Evolutionary conservation across 1,284 basidiomycete genomes (phyloP).

Genomic region (Sphaerobolus stellatus): DNA sequence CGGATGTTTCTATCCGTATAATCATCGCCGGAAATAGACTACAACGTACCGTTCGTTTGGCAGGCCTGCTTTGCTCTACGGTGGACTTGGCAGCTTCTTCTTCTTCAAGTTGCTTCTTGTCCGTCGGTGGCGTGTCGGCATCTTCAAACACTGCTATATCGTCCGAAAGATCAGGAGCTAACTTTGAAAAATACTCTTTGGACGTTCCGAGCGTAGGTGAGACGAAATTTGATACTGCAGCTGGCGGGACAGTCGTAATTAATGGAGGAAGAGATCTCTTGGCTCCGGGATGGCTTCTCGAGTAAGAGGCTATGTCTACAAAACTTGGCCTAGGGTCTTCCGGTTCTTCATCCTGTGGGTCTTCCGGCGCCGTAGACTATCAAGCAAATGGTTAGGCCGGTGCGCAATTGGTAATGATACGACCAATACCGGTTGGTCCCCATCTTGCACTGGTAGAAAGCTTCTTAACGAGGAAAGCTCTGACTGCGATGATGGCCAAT

Average conservation of each 20-base stretch:
- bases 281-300: too few species aligned
- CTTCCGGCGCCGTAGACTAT: conserved; percentile 10
- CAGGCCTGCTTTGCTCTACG: not conserved
- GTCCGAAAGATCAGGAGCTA: conserved; percentile 29
- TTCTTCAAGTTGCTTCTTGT: not conserved
- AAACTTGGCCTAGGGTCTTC: not conserved
- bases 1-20: too few species aligned
- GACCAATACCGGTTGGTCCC: conserved; percentile 3
- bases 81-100: not conserved
- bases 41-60: conserved; percentile 6
- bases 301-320: not conserved
- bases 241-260: not conserved
- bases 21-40: too few species aligned
- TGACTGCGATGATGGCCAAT: conserved; percentile 11
- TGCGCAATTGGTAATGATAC: not conserved
- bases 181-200: conserved; percentile 26
- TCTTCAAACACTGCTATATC: conserved; percentile 33
- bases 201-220: not conserved
- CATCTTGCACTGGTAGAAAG: conserved; percentile 2
- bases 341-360: not conserved
- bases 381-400: not conserved
- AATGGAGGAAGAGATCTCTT: not conserved
- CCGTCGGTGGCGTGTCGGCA: not conserved
- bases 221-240: not conserved
- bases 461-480: not conserved